Base-by-base conservation (phyloP, 78 protist species). In the Trichosphaerium sp. region DNA sequence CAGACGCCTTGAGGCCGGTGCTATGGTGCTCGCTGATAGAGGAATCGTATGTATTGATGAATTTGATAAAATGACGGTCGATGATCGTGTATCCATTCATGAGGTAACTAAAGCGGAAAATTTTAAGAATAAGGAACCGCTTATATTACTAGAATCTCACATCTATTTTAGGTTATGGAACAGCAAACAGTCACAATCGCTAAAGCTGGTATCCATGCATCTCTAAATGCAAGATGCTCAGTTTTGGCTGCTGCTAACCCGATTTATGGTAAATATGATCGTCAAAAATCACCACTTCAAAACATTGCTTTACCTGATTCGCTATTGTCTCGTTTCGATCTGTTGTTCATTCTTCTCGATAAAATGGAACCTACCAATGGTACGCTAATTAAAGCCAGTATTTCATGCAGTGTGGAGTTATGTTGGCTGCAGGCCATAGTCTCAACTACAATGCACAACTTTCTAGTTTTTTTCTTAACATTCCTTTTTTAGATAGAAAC, bases 231-330 rank as follows among this genome's bases (percentile, higher is more conserved):
- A 2, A 85, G 99, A 49, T 95, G 99, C 83, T 60, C 90, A 1
- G 99, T 98, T 11, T 49, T 98, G 3, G 99, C 99, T 0, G 99
- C 99, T 0, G 99, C 99, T 32, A 98, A 98, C 82, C 99, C 99
- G 23, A 70, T 92, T 32, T 96, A 85, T 75, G 99, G 99, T 6
- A 72, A 71, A 65, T 93, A 92, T 74, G 57, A 84, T 58, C 39
- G 68, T 23, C 8, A 71, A 15, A 64, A 35, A 43, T 42, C 71
- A 8, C 80, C 90, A 10, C 71, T 54, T 26, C 84, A 84, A 0
- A 94, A 94, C 74, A 89, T 97, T 42, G 96, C 89, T 0, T 74
- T 97, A 18, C 99, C 99, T 3, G 99, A 97, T 56, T 96, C 99
- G 26, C 83, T 98, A 11, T 81, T 98, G 60, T 96, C 99, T 0